Conservation (phyloP, 1,284 basidiomycete genomes). For the Puccinia novopanici region DNA sequence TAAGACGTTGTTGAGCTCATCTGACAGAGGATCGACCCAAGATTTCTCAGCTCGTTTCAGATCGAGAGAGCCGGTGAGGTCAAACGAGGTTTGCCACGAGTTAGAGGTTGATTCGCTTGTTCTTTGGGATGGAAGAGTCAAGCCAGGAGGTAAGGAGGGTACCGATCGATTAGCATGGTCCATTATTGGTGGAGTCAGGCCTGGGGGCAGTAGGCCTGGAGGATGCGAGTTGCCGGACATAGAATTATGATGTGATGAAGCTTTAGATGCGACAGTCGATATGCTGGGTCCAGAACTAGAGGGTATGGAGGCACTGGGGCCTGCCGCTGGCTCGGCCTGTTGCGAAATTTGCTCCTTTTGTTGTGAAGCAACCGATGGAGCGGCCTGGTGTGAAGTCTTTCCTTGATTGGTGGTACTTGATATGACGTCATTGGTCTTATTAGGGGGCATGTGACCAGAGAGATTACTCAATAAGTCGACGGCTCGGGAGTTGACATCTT, state of each 20-base stretch:
- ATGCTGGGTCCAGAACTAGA: constrained; percentile 15
- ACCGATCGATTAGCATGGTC: constrained; percentile 18
- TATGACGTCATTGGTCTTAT: neutral
- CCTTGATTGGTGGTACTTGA: neutral
- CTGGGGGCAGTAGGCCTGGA: constrained; percentile 29
- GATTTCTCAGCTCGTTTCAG: constrained; percentile 28
- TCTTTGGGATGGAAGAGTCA: neutral
- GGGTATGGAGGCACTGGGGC: constrained; percentile 7
- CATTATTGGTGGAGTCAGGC: neutral
- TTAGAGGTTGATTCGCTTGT: constrained; percentile 15
- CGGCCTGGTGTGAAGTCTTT: neutral
- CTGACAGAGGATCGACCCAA: constrained; percentile 14
- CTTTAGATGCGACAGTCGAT: neutral
- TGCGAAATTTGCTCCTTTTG: constrained; percentile 3
- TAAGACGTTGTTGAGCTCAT: constrained; percentile 34
- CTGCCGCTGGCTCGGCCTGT: neutral
- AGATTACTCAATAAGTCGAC: constrained; percentile 1
- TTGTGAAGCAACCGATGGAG: constrained; percentile 1
- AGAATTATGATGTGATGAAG: neutral
- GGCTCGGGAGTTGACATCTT: constrained; percentile 2
- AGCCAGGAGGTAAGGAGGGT: constrained; percentile 43
- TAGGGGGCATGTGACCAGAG: neutral
- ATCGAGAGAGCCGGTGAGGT: constrained; percentile 10
- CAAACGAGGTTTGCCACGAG: constrained; percentile 29
- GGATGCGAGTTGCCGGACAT: constrained; percentile 20